Base-by-base conservation (phyloP, 1,284 basidiomycete genomes). In the Vanrija pseudolonga region DNA sequence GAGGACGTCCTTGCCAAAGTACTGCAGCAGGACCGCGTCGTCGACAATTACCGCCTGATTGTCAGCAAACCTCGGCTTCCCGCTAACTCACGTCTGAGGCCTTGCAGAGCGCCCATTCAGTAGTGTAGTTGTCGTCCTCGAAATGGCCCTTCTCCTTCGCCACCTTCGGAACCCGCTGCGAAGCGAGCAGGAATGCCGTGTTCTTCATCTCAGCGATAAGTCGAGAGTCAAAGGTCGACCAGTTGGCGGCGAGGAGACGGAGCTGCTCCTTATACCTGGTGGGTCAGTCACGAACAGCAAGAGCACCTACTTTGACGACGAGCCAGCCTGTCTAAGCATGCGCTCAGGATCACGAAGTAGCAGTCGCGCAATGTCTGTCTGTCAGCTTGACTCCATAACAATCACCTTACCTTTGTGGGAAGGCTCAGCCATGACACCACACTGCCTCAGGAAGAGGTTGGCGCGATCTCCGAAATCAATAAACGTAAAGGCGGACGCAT, bases 391-490 rank as follows among this genome's bases (percentile, higher is more conserved):
- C 26, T n/a, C 2, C 9, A n/a, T 19, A 14, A 18, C 45, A 7
- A 20, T n/a, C 4, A 14, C 11, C 14, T 26, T 20, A 51, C 37
- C 32, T 49, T 48, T 47, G 24, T 50, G 52, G 32, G 85, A 92
- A 1, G 95, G 96, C 67, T 95, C 89, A 49, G 84, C 85, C 67
- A 86, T 87, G 18, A 94, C 90, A 19, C 95, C 95, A 64, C 90
- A 91, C 11, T 88, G 85, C 55, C 83, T 84, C 46, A 99, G 78
- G 76, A 98, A 96, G 3, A 83, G 79, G 62, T 92, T 94, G 2
- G 89, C 94, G 5, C 81, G 80, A 0, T 82, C 70, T 0, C 94
- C 95, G 72, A 95, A 97, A 73, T 97, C 87, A 45, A 98, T 84
- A 64, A 93, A 95, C 12, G 85, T 83, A 68, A 97, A 96, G 11